Base-by-base conservation (phyloP, 352 stramenopile species). In the Globisporangium echinulatum region DNA sequence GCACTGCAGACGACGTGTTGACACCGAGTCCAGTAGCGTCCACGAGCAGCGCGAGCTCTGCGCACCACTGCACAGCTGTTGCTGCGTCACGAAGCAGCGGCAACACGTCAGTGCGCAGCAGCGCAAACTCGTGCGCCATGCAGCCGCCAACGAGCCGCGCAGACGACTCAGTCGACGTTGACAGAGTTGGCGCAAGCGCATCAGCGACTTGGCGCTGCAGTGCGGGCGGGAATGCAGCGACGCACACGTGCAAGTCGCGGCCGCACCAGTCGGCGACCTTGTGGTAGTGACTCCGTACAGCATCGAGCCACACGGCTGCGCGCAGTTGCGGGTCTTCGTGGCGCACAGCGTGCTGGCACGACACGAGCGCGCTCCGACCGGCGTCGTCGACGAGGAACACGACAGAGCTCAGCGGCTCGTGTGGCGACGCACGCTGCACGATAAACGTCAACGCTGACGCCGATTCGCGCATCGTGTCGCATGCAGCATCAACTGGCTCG, bases 371-470 rank as follows among this genome's bases (percentile, higher is more conserved):
- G 9, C 54, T 66, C 38, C n/a, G 7, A 4, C 36, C 25, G 3
- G 19, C 11, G 9, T 48, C 60, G 14, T 66, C 42, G 40, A 66
- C 60, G 40, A 61, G 60, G 42, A 58, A 66, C 10, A 66, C 60
- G 25, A 66, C 25, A 0, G 54, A 53, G 15, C 60, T 40, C 8
- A 44, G 38, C 5, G 54, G 54, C 7, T 52, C 47, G n/a, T 15
- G 46, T 13, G 11, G 36, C 43, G 56, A 40, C n/a, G 44, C 38
- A 42, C 52, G 49, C 37, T 56, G 40, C 19, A 60, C 46, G 8
- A 55, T 48, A 15, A 64, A 60, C n/a, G 62, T 68, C 36, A 64
- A 13, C 5, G n/a, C 13, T 0, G 49, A 44, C 4, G 46, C 38
- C 9, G 57, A 61, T 17, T 15, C 15, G 11, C 49, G 48, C 57